Evolutionary conservation across 306 rosid species (phyloP).

Genomic region (Begonia loranthoides): DNA sequence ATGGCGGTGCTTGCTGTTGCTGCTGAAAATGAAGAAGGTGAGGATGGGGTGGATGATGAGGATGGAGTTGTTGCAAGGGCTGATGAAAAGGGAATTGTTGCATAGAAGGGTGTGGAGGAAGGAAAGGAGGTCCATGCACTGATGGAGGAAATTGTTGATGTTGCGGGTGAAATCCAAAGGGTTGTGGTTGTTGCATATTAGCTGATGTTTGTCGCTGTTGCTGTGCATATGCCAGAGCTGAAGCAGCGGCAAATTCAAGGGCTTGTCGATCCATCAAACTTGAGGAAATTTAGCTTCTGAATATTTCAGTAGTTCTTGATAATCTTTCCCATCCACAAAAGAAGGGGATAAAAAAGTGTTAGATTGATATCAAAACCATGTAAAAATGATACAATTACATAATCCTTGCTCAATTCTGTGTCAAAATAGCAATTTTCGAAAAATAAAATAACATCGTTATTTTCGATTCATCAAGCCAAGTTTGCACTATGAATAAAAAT

Average conservation of each 20-base stretch:
- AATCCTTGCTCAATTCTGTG: too few relatives aligned
- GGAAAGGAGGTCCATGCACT: constrained; percentile 70
- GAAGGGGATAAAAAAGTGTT: background rate
- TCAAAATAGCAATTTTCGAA: too few relatives aligned
- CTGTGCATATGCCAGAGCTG: constrained; percentile 80
- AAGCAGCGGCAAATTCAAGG: constrained; percentile 75
- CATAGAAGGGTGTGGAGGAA: constrained; percentile 64
- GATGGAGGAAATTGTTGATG: constrained; percentile 77
- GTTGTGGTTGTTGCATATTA: constrained; percentile 48
- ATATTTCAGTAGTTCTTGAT: background rate
- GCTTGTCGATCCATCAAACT: constrained; percentile 61
- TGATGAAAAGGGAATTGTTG: constrained; percentile 72
- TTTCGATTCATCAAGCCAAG: too few relatives aligned
- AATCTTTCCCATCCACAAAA: constrained; percentile 4
- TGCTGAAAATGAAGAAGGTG: constrained; percentile 60
- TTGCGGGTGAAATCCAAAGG: constrained; percentile 72
- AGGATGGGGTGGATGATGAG: constrained; percentile 47
- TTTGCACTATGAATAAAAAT: too few relatives aligned
- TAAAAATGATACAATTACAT: too few relatives aligned
- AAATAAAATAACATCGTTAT: too few relatives aligned
- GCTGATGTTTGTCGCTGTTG: constrained; percentile 52
- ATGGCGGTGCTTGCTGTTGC: constrained; percentile 54
- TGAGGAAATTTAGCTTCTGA: constrained; percentile 1
- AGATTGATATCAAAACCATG: too few relatives aligned
- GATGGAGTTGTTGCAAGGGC: constrained; percentile 37